Conservation (phyloP, 2,329 filamentous ascomycete species). For the Hymenoscyphus fructigenus region DNA sequence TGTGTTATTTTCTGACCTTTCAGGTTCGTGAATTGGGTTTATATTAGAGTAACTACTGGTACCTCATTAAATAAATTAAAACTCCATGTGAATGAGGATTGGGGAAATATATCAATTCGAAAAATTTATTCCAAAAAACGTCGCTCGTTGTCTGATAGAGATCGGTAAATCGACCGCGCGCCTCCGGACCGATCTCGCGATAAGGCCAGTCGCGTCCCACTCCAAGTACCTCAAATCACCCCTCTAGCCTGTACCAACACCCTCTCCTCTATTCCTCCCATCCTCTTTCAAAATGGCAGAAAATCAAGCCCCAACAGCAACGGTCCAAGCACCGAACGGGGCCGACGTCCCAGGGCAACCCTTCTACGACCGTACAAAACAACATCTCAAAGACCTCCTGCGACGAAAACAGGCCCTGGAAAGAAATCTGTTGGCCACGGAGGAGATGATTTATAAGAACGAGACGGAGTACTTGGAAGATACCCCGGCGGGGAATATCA, state of each 20-base stretch:
- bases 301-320: constrained; percentile 39
- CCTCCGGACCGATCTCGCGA: neutral
- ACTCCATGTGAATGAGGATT: no score
- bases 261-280: neutral
- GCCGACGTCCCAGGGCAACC: constrained; percentile 52
- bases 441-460: constrained; percentile 80
- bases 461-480: constrained; percentile 90
- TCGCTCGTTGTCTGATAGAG: no score
- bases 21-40: no score
- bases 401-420: constrained; percentile 57
- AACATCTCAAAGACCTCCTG: constrained; percentile 65
- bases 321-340: constrained; percentile 8
- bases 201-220: constrained; percentile 1
- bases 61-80: no score
- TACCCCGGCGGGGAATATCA: constrained; percentile 88
- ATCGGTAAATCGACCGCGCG: no score
- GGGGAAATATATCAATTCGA: no score
- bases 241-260: neutral
- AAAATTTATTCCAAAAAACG: no score
- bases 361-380: constrained; percentile 72
- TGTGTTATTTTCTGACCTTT: no score
- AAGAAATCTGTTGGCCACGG: constrained; percentile 39
- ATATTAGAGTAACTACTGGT: no score
- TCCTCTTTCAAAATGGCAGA: constrained; percentile 43
- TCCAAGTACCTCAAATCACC: neutral